These are phyloP conservation scores for Stylonectria norvegica DNA, from an alignment of 2,329 filamentous ascomycete species.

Conservation along the genomic window DNA sequence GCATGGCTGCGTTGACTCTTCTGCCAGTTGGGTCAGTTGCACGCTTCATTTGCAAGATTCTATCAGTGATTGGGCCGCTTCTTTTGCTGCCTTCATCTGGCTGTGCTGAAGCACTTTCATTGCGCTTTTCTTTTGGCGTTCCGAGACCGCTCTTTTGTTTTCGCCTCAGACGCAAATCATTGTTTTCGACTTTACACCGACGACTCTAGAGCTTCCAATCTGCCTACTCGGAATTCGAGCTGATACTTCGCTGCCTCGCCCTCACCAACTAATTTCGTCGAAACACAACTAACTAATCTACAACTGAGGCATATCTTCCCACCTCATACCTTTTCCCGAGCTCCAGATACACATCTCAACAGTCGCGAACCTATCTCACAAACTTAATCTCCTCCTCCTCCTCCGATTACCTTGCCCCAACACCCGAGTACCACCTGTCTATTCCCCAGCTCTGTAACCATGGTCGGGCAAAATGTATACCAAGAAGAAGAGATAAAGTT, in stretches of 20 bases:
- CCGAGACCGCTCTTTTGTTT: no score
- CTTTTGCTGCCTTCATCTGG: no score
- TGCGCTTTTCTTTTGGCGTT: no score
- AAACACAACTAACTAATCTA: not conserved
- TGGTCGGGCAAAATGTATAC: constrained; percentile 37
- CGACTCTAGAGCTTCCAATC: no score
- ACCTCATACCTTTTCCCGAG: not conserved
- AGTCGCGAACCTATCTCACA: not conserved
- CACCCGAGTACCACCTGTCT: not conserved
- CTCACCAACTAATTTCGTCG: not conserved
- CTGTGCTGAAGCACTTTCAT: no score
- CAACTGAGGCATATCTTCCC: not conserved
- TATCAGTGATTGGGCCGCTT: no score
- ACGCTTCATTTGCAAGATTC: no score
- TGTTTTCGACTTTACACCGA: no score
- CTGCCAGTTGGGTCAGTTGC: no score
- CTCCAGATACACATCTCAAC: not conserved
- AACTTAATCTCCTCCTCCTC: constrained; percentile 1
- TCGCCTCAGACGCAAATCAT: no score
- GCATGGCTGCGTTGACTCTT: no score
- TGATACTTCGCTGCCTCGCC: not conserved
- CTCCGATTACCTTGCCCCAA: not conserved
- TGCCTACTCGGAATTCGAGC: no score
- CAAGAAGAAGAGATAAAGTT: constrained; percentile 34
- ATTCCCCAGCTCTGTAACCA: constrained; percentile 16